Percentiles rank a stretch among this genome's conserved stretches.
phyloP scores from a whole-genome alignment of 169 alveolate genomes.

The Miamiensis avidus region DNA sequence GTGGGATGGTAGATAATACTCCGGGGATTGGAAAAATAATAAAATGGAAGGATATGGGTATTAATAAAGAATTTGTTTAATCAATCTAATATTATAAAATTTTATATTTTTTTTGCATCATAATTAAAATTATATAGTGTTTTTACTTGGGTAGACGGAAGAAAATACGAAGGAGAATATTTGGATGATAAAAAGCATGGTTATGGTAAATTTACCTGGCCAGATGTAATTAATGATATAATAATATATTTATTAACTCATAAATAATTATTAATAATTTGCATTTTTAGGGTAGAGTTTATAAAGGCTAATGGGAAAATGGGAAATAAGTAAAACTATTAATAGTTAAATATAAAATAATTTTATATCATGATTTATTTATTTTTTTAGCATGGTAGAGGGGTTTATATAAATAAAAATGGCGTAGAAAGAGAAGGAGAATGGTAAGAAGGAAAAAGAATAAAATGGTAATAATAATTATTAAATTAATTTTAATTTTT shows the following conservation, averaged over 20 bases:
- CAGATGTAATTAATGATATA: conserved; percentile 37
- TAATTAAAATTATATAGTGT: conserved; percentile 13
- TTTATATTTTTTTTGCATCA: too few species aligned
- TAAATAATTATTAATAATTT: too few species aligned
- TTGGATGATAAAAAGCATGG: conserved; percentile 63
- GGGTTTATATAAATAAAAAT: conserved; percentile 21
- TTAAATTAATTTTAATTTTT: too few species aligned
- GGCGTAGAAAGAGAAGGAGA: conserved; percentile 61
- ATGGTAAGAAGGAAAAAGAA: conserved; percentile 71
- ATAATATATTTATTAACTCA: too few species aligned
- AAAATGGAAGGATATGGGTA: conserved; percentile 49
- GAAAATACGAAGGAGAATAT: conserved; percentile 53
- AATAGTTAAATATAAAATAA: not conserved
- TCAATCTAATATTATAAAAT: too few species aligned
- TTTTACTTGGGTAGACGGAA: conserved; percentile 46
- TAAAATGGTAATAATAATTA: conserved; percentile 68
- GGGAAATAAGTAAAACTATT: conserved; percentile 33
- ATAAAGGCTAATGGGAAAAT: conserved; percentile 48
- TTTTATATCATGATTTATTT: not conserved
- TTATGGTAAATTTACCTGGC: conserved; percentile 64
- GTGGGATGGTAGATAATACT: conserved; percentile 42
- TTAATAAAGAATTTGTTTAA: conserved; percentile 26
- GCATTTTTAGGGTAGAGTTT: conserved; percentile 31
- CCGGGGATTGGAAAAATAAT: conserved; percentile 43
- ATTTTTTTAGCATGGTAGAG: conserved; percentile 26